A percentile compares a stretch with the other conserved stretches of the same genome.
These are phyloP conservation scores for Aspergillus costaricaensis DNA, from an alignment of 2,329 filamentous ascomycete genomes.

Conservation along the genomic window DNA sequence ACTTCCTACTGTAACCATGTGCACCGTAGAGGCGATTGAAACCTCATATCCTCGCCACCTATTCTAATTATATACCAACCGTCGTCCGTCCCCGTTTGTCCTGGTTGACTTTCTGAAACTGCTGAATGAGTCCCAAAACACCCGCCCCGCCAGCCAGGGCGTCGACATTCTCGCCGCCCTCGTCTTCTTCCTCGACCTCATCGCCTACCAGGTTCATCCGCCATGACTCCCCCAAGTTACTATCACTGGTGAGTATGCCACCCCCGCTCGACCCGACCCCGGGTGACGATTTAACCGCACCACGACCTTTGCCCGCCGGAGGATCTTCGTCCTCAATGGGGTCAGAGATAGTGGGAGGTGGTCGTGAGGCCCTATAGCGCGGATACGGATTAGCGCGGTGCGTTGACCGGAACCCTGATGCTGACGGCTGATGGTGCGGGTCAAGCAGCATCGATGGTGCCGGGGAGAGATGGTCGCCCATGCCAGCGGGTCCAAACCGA, in stretches of 20 bases:
- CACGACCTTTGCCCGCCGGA: constrained; percentile 18
- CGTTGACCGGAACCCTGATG: constrained; percentile 38
- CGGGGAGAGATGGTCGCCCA: constrained; percentile 38
- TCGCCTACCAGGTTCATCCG: constrained; percentile 47
- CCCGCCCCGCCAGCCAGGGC: constrained; percentile 53
- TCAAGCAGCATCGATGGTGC: constrained; percentile 49
- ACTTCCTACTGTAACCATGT: neutral
- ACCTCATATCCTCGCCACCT: neutral
- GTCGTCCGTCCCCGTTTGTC: constrained; percentile 40
- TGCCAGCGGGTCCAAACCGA: constrained; percentile 27
- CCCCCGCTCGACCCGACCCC: constrained; percentile 37
- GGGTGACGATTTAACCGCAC: constrained; percentile 19
- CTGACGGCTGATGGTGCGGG: constrained; percentile 49
- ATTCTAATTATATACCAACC: constrained; percentile 33
- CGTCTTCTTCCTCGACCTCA: constrained; percentile 44
- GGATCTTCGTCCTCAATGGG: constrained; percentile 36
- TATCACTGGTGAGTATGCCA: constrained; percentile 50
- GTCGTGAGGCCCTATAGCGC: constrained; percentile 35
- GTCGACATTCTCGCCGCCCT: constrained; percentile 51
- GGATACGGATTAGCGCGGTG: constrained; percentile 28
- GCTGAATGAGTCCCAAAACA: constrained; percentile 66
- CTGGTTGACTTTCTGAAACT: constrained; percentile 62
- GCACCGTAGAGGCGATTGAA: neutral
- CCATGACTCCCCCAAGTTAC: constrained; percentile 60
- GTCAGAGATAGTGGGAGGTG: constrained; percentile 28